Conservation (phyloP, 1,139 yeast species). For the Suhomyces taliae region DNA sequence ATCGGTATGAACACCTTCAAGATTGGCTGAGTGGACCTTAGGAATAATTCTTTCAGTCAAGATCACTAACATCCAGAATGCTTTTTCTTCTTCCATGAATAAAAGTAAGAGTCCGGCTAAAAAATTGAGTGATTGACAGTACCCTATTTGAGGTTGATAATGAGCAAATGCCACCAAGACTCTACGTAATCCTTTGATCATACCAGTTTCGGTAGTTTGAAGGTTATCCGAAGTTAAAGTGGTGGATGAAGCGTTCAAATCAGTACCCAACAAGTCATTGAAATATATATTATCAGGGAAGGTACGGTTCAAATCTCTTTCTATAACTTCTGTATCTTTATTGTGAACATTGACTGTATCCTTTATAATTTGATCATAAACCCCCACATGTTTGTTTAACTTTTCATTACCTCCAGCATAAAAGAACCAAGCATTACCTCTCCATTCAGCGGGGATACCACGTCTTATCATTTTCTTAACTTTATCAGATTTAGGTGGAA, state of each 20-base stretch:
- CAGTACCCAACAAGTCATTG: conserved; percentile 23
- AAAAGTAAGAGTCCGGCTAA: conserved; percentile 80
- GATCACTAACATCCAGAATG: conserved; percentile 95
- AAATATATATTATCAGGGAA: conserved; percentile 91
- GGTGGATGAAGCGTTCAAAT: conserved; percentile 4
- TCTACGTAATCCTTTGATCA: conserved; percentile 72
- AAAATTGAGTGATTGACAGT: conserved; percentile 92
- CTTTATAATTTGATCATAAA: conserved; percentile 65
- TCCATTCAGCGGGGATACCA: conserved; percentile 96
- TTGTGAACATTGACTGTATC: conserved; percentile 53
- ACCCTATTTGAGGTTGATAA: conserved; percentile 87
- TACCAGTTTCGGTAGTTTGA: conserved; percentile 50
- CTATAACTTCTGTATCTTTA: conserved; percentile 87
- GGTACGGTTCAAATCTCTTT: conserved; percentile 87
- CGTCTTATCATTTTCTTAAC: conserved; percentile 79
- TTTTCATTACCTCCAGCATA: conserved; percentile 90
- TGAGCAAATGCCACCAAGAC: conserved; percentile 83
- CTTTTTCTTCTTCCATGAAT: conserved; percentile 83
- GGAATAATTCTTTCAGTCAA: conserved; percentile 84
- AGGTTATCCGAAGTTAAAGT: conserved; percentile 6
- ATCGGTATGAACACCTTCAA: conserved; percentile 93
- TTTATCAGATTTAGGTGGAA: conserved; percentile 84
- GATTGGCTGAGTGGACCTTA: conserved; percentile 83
- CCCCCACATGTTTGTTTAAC: conserved; percentile 65
- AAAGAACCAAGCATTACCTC: conserved; percentile 96